Evolutionary conservation across 805 yeast species (phyloP), one percentile per base, ranked within the genome.

Genomic region (Scheffersomyces lignosus): DNA sequence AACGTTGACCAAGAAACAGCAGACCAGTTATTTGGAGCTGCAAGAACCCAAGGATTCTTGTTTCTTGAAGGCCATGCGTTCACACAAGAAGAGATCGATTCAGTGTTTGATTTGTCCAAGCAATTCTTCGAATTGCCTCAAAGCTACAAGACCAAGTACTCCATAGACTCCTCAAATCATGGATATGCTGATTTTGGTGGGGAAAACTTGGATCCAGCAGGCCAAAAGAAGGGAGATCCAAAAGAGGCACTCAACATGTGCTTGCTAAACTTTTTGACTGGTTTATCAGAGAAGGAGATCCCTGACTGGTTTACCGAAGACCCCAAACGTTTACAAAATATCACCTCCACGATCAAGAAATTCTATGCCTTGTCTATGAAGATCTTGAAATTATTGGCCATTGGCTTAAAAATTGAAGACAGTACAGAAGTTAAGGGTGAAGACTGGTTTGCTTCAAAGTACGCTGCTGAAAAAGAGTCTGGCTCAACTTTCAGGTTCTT

Each of bases 201-300:
- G 29, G 88, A 81, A 53, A 77, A 66, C 47, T 65, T 67, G 44
- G 71, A 66, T 36, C 70, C 71, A 2, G 17, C 40, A 2, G 38
- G 51, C 15, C 66, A 61, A 29, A 58, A 55, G 33, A 47, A 48
- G 29, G 82, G 83, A 4, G 86, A 80, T 54, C 83, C 81, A 26
- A 80, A 80, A 48, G 84, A 80, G 53, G 87, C 84, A 1, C 78
- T 81, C 62, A 86, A 87, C 52, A 78, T 85, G 55, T 78, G 83
- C 29, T 54, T 63, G 14, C 65, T 82, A 48, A 60, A 79, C 46
- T 70, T 78, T 40, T 40, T 47, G 17, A 70, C 75, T 6, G 88
- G 87, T 1, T 36, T 37, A 9, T 45, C 62, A 3, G 26, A 47
- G 2, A 46, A 67, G 20, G 57, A 58, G 3, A 56, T 83, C 18